Base-by-base conservation (phyloP, 108 stramenopile species). In the Seminavis robusta region DNA sequence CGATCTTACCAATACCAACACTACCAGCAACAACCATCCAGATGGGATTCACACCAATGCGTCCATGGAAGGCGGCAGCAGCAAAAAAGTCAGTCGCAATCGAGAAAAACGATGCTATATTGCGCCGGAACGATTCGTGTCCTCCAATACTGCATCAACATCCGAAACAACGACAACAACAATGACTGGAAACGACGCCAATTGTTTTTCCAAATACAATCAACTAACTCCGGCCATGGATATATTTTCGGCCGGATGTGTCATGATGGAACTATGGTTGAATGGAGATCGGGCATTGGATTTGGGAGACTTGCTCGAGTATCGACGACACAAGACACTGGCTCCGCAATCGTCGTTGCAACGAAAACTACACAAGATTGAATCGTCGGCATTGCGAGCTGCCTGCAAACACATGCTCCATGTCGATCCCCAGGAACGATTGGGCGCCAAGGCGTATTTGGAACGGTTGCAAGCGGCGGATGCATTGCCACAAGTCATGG, bases 211-310 rank as follows among this genome's bases (percentile, higher is more conserved):
- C 31, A 13, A 25, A 33, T 15, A 26, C 27, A 30, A 26, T 3
- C 68, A 17, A 52, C 45, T 13, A 46, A 86, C 80, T 24, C 78
- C 88, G 25, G 90, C 92, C 33, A 96, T 95, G 95, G 98, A 99
- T 73, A 83, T 97, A 8, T 99, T 99, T 65, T 92, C 94, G n/a
- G 61, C 84, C 7, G 98, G 98, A 6, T 99, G 98, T 61, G 84
- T 95, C 27, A 74, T 97, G 30, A 87, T 95, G 41, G 96, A 97
- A 80, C 77, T 94, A 2, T 94, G 87, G 58, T 62, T 96, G 44
- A 95, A 93, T 71, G 97, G 96, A 13, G 96, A 92, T 50, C 75
- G 88, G 9, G 90, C 94, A 4, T 46, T 99, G 40, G 96, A 97
- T 70, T 71, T 98, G 24, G 94, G 97, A 42, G 84, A 88, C 67